Conservation (phyloP, 2,329 filamentous ascomycete genomes). For the Penicillium sp. region DNA sequence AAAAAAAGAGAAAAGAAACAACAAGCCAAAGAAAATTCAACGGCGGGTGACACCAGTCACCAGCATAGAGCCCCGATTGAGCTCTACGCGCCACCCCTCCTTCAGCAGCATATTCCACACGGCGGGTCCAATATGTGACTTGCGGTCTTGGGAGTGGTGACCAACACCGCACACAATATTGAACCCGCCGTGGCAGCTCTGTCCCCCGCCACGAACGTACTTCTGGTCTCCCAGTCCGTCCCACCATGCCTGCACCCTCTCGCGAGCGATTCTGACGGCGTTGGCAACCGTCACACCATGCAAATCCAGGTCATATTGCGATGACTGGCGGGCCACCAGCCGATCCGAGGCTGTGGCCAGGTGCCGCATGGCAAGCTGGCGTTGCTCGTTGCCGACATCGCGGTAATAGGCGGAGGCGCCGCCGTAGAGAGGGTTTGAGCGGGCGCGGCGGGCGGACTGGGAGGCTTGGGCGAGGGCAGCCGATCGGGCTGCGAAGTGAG, state of each 20-base stretch:
- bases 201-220: conserved; percentile 45
- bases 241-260: conserved; percentile 74
- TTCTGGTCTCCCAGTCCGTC: conserved; percentile 63
- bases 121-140: conserved; percentile 71
- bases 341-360: conserved; percentile 66
- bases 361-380: conserved; percentile 57
- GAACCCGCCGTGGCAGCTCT: conserved; percentile 56
- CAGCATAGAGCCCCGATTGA: conserved; percentile 66
- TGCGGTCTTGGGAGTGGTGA: conserved; percentile 72
- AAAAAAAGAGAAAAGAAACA: not conserved
- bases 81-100: conserved; percentile 80
- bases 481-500: conserved; percentile 48
- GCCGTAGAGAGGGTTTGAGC: conserved; percentile 70
- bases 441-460: conserved; percentile 58
- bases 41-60: conserved; percentile 58
- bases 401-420: conserved; percentile 75
- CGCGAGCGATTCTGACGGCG: conserved; percentile 72
- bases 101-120: conserved; percentile 72
- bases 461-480: conserved; percentile 58
- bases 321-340: conserved; percentile 67
- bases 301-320: conserved; percentile 63
- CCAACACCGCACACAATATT: conserved; percentile 80
- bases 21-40: conserved; percentile 11
- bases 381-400: conserved; percentile 65
- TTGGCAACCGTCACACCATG: conserved; percentile 81